Conservation (phyloP, 345 rosid species). For the Melaleuca alternifolia region DNA sequence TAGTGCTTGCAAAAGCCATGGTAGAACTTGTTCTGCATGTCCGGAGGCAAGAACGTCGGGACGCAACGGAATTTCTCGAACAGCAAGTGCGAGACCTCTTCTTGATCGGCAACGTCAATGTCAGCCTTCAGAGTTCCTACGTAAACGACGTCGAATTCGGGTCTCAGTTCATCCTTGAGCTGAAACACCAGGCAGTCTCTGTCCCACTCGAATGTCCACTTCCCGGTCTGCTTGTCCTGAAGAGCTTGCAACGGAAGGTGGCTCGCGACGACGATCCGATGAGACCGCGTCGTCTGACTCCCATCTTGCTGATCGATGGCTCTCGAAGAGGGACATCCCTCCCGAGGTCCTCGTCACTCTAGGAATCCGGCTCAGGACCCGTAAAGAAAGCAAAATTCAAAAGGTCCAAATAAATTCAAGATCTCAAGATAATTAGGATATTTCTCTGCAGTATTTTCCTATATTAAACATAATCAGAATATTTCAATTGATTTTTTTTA, state of each 20-base stretch:
- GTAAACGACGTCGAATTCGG: background rate
- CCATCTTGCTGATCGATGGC: background rate
- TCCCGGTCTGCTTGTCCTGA: background rate
- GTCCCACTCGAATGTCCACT: background rate
- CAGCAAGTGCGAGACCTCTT: background rate
- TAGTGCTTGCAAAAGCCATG: constrained; percentile 1
- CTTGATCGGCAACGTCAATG: background rate
- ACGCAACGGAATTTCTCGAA: background rate
- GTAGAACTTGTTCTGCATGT: background rate
- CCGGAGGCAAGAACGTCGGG: background rate
- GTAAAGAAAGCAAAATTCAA: background rate
- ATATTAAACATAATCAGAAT: too few relatives aligned
- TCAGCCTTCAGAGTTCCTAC: background rate
- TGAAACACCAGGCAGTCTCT: background rate
- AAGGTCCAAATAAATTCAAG: background rate
- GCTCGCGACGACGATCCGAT: background rate
- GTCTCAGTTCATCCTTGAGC: background rate
- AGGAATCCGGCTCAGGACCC: background rate
- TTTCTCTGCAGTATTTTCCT: too few relatives aligned
- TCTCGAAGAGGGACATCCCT: background rate
- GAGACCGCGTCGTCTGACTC: background rate
- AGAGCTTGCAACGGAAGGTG: background rate
- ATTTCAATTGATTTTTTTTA: too few relatives aligned
- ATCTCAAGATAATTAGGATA: too few relatives aligned
- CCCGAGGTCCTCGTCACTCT: background rate